Percentiles rank a stretch among this genome's conserved stretches.
phyloP scores from a whole-genome alignment of 768 basidiomycete species.

The Boletus subcaerulescens region DNA sequence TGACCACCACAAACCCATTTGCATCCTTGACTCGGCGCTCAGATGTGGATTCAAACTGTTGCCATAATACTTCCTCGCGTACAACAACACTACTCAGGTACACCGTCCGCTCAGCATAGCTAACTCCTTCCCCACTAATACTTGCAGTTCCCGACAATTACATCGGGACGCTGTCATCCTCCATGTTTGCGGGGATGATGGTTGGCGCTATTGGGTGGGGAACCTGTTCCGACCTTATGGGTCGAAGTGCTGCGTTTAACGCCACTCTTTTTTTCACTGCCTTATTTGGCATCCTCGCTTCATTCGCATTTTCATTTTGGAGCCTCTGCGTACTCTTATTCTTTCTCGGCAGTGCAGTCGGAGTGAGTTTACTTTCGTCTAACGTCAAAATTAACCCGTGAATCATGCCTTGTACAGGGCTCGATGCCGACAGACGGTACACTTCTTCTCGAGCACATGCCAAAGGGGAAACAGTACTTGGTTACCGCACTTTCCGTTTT shows the following conservation, averaged over 20 bases:
- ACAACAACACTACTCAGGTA: conserved; percentile 82
- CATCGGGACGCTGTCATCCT: conserved; percentile 81
- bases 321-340: conserved; percentile 77
- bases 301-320: conserved; percentile 66
- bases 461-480: conserved; percentile 86
- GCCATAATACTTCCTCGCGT: conserved; percentile 96
- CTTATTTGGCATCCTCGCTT: conserved; percentile 80
- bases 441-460: conserved; percentile 88
- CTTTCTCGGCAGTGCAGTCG: conserved; percentile 88
- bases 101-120: conserved; percentile 19
- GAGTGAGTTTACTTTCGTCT: conserved; percentile 50
- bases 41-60: conserved; percentile 94
- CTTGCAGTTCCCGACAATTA: conserved; percentile 63
- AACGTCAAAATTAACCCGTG: not conserved
- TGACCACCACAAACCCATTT: not conserved
- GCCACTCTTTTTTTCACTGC: conserved; percentile 88
- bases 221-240: conserved; percentile 86
- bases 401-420: conserved; percentile 46
- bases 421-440: conserved; percentile 98
- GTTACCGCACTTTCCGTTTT: conserved; percentile 93
- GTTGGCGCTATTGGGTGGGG: conserved; percentile 91
- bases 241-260: conserved; percentile 89
- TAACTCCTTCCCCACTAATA: conserved; percentile 15
- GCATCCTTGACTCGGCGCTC: conserved; percentile 28
- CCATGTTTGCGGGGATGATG: conserved; percentile 98